Evolutionary conservation across 371 early-diverging fungal species (phyloP).

Genomic region (Blakeslea trispora): DNA sequence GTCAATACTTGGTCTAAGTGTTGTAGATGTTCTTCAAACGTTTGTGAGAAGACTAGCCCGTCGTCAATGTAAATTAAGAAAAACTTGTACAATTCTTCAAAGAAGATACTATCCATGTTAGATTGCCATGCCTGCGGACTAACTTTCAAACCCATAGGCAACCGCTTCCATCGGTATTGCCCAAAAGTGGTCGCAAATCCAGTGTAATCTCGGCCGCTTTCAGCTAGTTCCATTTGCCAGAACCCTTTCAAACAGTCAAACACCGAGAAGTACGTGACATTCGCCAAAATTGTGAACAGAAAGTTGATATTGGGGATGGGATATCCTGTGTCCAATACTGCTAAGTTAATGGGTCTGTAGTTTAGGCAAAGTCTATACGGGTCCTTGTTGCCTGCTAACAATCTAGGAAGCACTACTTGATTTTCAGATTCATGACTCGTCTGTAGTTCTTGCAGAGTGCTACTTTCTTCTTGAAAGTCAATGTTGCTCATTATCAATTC

Average conservation of each 20-base stretch:
- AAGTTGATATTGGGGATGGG: neutral
- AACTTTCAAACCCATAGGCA: neutral
- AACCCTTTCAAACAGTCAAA: neutral
- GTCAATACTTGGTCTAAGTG: neutral
- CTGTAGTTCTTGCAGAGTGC: no score
- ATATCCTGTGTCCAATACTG: neutral
- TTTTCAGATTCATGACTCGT: no score
- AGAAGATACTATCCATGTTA: neutral
- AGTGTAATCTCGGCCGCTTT: neutral
- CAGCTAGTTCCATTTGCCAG: neutral
- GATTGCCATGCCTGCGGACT: neutral
- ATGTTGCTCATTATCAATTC: no score
- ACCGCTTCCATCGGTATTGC: neutral
- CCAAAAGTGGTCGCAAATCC: constrained; percentile 1
- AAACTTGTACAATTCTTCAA: neutral
- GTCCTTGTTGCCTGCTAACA: neutral
- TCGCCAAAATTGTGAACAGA: no score
- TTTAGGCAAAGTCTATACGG: neutral
- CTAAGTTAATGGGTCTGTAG: neutral
- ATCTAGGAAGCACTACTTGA: no score
- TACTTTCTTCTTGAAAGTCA: no score
- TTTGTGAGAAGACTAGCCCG: neutral
- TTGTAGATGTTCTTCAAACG: neutral
- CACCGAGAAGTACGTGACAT: no score
- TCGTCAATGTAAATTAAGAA: neutral